Conservation (phyloP, 306 rosid species). For the Rosa chinensis region DNA sequence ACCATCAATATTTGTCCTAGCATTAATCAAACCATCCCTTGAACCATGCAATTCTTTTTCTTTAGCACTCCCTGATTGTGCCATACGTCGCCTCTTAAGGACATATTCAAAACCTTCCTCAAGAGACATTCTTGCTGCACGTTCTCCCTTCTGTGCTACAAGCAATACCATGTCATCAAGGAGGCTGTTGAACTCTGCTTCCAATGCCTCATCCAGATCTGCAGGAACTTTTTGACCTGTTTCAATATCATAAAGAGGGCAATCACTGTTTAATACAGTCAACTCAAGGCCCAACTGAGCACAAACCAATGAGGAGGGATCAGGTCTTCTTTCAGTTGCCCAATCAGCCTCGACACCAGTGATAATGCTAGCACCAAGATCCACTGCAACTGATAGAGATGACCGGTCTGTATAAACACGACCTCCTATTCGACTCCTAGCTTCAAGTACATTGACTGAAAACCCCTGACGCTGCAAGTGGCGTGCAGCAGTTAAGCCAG, state of each 20-base stretch:
- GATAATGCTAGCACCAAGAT: slow-evolving; percentile 99
- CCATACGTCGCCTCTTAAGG: slow-evolving; percentile 70
- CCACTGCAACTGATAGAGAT: slow-evolving; percentile 96
- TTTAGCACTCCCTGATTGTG: slow-evolving; percentile 43
- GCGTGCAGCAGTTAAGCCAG: slow-evolving; percentile 97
- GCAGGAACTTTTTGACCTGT: slow-evolving; percentile 85
- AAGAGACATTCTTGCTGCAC: slow-evolving; percentile 85
- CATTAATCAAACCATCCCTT: slow-evolving; percentile 34
- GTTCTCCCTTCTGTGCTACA: slow-evolving; percentile 82
- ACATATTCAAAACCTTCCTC: slow-evolving; percentile 98
- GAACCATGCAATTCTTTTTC: slow-evolving; percentile 41
- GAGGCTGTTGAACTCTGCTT: slow-evolving; percentile 94
- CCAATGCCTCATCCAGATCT: slow-evolving; percentile 89
- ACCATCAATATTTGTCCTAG: slow-evolving; percentile 26
- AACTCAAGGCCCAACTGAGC: slow-evolving; percentile 94
- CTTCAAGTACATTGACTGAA: slow-evolving; percentile 78
- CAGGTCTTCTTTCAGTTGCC: slow-evolving; percentile 96
- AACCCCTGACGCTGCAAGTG: slow-evolving; percentile 96
- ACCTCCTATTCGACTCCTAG: slow-evolving; percentile 92
- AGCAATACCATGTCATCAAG: slow-evolving; percentile 93
- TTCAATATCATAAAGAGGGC: slow-evolving; percentile 89
- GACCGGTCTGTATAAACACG: slow-evolving; percentile 89
- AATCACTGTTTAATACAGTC: slow-evolving; percentile 90
- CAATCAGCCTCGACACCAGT: slow-evolving; percentile 99
- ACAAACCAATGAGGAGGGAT: slow-evolving; percentile 95